Evolutionary conservation across 1,284 basidiomycete species (phyloP), one percentile per base, ranked within the genome.

Genomic region (Tylopilus sp.): DNA sequence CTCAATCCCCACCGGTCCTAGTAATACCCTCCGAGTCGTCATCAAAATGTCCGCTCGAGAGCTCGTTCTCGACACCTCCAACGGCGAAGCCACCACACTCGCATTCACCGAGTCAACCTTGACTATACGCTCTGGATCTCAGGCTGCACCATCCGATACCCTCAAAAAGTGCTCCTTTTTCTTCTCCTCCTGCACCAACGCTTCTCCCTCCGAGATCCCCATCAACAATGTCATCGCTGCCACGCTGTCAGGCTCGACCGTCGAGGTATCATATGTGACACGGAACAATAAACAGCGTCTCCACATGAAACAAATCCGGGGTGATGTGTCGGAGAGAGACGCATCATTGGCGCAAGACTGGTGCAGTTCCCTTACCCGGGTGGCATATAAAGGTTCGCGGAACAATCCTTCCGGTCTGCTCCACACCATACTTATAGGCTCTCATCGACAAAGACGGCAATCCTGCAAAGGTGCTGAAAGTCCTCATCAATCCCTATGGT

Each of bases 401-500:
- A 24, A 29, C 57, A 36, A 49, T 59, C 49, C 60, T 60, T 36
- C 47, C 38, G 53, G 9, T 41, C 7, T 36, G 38, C 36, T 41
- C 58, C 44, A 57, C 33, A 19, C 60, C 2, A 6, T 49, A 6
- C 61, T 67, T 4, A 63, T 44, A 58, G n/a, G n/a, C 58, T 44
- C 66, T 63, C 59, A 26, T 13, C 53, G 9, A 33, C 55, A 24
- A 70, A 88, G 92, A 83, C 32, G 76, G 88, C 26, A 83, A 86
- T 65, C 88, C 84, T 13, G 76, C 78, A 62, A 81, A 87, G 62
- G 75, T 79, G 29, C 79, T 96, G 29, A 86, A 90, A 66, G 83
- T 98, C 2, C 79, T 98, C n/a, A 85, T 98, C 67, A 99, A 99
- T 77, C 97, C 97, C 3, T 82, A 88, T 60, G 93, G 96, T 64